Percentiles rank a stretch among this genome's conserved stretches.
Conservation (phyloP, 306 rosid species). For the Quercus aquifolioides region DNA sequence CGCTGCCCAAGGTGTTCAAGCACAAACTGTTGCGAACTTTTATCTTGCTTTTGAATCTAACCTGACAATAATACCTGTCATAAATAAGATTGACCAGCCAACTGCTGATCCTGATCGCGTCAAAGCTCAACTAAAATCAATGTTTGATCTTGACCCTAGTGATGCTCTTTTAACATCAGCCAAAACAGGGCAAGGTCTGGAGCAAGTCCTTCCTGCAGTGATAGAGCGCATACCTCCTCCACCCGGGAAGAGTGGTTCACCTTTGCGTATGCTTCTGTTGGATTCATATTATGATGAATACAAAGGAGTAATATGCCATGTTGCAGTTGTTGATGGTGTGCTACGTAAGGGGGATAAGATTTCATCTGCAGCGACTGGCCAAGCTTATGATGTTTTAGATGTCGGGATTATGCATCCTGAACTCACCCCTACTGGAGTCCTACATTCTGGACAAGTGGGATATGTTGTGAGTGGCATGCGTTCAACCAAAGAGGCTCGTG, state of each 20-base stretch:
- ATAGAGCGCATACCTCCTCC: slow-evolving; percentile 81
- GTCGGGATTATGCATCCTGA: slow-evolving; percentile 98
- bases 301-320: slow-evolving; percentile 90
- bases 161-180: slow-evolving; percentile 90
- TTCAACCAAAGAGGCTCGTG: slow-evolving; percentile 89
- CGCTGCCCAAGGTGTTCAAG: slow-evolving; percentile 97
- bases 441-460: slow-evolving; percentile 93
- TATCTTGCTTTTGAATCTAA: slow-evolving; percentile 87
- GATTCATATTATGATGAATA: slow-evolving; percentile 95
- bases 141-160: slow-evolving; percentile 84
- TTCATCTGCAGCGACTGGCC: slow-evolving; percentile 72
- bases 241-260: slow-evolving; percentile 55
- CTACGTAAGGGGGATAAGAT: slow-evolving; percentile 84
- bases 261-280: slow-evolving; percentile 88
- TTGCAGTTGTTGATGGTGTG: slow-evolving; percentile 82
- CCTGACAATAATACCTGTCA: slow-evolving; percentile 67
- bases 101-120: slow-evolving; percentile 89
- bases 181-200: slow-evolving; percentile 92
- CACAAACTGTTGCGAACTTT: slow-evolving; percentile 91
- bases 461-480: slow-evolving; percentile 97
- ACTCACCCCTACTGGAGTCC: slow-evolving; percentile 76
- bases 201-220: slow-evolving; percentile 87
- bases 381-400: slow-evolving; percentile 69
- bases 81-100: slow-evolving; percentile 92
- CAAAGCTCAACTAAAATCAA: slow-evolving; percentile 75